These are phyloP conservation scores for Hypericum androsaemum DNA, from an alignment of 345 rosid species.

Conservation along the genomic window DNA sequence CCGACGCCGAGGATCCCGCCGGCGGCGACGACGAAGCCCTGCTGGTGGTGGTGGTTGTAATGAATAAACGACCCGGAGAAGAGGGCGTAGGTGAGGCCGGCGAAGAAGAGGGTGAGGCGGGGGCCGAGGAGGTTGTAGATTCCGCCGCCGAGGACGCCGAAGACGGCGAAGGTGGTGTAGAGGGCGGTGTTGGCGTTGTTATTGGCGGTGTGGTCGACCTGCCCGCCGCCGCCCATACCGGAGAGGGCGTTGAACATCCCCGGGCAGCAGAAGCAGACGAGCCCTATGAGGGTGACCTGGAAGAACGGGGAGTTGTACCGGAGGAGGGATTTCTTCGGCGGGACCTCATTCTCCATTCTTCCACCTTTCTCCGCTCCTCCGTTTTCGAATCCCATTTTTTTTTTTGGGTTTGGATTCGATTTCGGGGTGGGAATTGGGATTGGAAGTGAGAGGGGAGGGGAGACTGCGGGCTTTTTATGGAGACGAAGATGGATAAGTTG, in stretches of 20 bases:
- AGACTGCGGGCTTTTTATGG: too few species aligned
- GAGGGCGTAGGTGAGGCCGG: conserved; percentile 67
- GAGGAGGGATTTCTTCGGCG: conserved; percentile 17
- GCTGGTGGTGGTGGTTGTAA: conserved; percentile 43
- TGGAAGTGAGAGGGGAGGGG: too few species aligned
- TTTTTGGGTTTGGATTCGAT: too few species aligned
- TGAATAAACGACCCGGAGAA: conserved; percentile 57
- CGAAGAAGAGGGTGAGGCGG: conserved; percentile 46
- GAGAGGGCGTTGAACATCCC: conserved; percentile 95
- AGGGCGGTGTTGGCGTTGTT: conserved; percentile 82
- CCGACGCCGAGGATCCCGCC: conserved; percentile 72
- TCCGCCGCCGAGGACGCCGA: conserved; percentile 55
- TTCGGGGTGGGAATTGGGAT: too few species aligned
- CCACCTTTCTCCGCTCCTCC: conserved; percentile 18
- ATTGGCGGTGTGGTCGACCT: conserved; percentile 63
- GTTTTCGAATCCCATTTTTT: conserved; percentile 19
- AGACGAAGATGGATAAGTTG: too few species aligned
- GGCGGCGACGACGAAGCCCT: conserved; percentile 40
- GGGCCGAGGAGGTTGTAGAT: conserved; percentile 63
- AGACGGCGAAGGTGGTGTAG: conserved; percentile 50
- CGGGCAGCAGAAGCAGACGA: conserved; percentile 94
- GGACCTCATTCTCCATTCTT: not conserved
- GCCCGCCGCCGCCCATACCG: conserved; percentile 97
- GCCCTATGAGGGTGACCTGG: conserved; percentile 61
- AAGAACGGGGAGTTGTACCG: conserved; percentile 70